Base-by-base conservation (phyloP, 768 basidiomycete species). In the Suillus placidus region DNA sequence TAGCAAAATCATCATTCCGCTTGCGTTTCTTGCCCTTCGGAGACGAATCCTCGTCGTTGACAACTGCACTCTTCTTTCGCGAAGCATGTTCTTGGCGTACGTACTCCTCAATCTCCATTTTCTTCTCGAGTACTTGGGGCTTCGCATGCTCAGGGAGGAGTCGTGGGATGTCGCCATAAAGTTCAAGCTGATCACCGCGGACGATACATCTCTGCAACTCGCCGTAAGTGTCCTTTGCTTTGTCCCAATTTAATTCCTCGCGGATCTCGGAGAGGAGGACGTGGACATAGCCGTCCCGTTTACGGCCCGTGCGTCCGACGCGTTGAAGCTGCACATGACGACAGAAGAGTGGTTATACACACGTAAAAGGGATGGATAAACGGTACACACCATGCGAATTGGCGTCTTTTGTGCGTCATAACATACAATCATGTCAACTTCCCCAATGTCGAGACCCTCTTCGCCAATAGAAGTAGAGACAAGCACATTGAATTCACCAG, bases 381-480 rank as follows among this genome's bases (percentile, higher is more conserved):
- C n/a, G 57, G 42, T 30, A 68, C 88, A 61, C 76, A 97, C 97
- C 92, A 97, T 95, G 64, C 96, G 93, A 67, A 98, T 95, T 1
- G 96, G 92, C 0, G 94, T 94, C 80, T 97, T 97, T 71, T 96
- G 94, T 32, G 95, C 90, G 70, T 99, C 97, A 75, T 99, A 99
- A 72, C 96, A 98, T 57, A 98, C 81, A 64, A 98, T 97, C 73
- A 95, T 82, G 74, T 99, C 97, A 18, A 99, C 90, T 75, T 97
- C 96, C 38, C 97, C 97, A 63, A 99, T 99, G 76, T 99, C 97
- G 20, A 99, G 83, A 64, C 97, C 97, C 77, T 99, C 97, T 78
- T 99, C 97, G 26, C 97, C 97, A 63, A 99, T 94, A 4, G 92
- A 97, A 6, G 97, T 99, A 1, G 96, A 92, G 9, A 99, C 97